Evolutionary conservation across 2,329 filamentous ascomycete genomes (phyloP).

Genomic region (Arthrinium phaeospermum): DNA sequence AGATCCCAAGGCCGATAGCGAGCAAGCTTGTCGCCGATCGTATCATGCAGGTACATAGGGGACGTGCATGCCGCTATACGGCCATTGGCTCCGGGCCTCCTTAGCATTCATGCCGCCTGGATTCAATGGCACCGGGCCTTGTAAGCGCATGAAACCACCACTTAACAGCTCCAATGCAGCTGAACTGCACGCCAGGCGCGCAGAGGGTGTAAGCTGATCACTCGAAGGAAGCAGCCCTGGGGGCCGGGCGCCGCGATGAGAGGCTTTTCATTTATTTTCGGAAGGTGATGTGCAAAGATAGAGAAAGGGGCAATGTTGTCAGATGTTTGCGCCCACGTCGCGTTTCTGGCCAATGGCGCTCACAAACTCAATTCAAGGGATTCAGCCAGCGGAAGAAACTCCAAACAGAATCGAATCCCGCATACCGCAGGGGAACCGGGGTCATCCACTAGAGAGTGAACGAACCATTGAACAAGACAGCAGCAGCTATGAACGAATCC

Average conservation of each 20-base stretch:
- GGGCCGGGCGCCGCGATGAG: neutral
- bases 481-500: neutral
- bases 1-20: slow-evolving; percentile 16
- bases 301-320: slow-evolving; percentile 3
- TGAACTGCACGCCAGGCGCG: slow-evolving; percentile 5
- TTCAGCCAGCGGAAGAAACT: neutral
- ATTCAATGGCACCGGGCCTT: slow-evolving; percentile 1
- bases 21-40: slow-evolving; percentile 13
- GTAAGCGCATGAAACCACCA: slow-evolving; percentile 16
- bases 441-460: neutral
- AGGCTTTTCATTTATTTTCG: slow-evolving; percentile 13
- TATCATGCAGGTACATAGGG: slow-evolving; percentile 16
- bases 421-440: neutral
- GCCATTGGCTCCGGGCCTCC: slow-evolving; percentile 6
- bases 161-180: slow-evolving; percentile 12
- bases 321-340: neutral
- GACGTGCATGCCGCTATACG: slow-evolving; percentile 15
- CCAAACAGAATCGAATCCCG: neutral
- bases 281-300: slow-evolving; percentile 2
- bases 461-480: neutral
- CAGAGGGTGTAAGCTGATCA: slow-evolving; percentile 9
- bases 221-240: neutral
- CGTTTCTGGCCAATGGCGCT: neutral
- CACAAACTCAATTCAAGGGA: neutral
- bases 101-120: slow-evolving; percentile 15